Base-by-base conservation (phyloP, 73 alveolate genomes). In the Tetrahymena borealis region DNA sequence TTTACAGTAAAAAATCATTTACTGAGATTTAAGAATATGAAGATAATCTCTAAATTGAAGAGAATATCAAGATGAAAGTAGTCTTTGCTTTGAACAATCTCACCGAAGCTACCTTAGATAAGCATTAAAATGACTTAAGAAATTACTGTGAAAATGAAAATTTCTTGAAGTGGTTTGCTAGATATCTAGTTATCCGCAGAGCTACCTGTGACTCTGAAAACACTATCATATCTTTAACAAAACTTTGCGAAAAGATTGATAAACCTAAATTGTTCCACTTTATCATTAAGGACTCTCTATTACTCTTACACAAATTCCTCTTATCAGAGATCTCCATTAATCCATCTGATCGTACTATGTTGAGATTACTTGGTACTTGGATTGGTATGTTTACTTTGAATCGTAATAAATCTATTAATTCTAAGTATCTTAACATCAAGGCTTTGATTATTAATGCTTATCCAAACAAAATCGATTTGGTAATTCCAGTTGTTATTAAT, bases 221-320 rank as follows among this genome's bases (percentile, higher is more conserved):
- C 11, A 41, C 78, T 85, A 78, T 78, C 37, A 60, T 60, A 38
- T 40, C 78, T 3, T 60, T 78, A 37, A 78, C 78, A 18, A 37
- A 38, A 32, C 91, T 93, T 28, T 40, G 78, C 12, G 91, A 85
- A 5, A 78, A 79, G 15, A 28, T 79, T 28, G 91, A 93, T 39
- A 93, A 93, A 40, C 92, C 95, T 20, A 93, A 40, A 40, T 90
- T 79, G 9, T 93, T 85, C 38, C 9, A 90, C 11, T 91, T 39
- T 24, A 90, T 93, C 18, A 77, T 92, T 0, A 93, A 93, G 35
- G 95, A 93, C 32, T 78, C 91, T 7, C 38, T 85, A 33, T 39
- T 85, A 32, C 93, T 79, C 0, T 37, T 93, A 40, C 78, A 91
- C 28, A 93, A 41, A 33, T 36, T 93, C 18, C 35, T 93, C 33